Evolutionary conservation across 352 stramenopile species (phyloP).

Genomic region (Thalassiosira mediterranea): DNA sequence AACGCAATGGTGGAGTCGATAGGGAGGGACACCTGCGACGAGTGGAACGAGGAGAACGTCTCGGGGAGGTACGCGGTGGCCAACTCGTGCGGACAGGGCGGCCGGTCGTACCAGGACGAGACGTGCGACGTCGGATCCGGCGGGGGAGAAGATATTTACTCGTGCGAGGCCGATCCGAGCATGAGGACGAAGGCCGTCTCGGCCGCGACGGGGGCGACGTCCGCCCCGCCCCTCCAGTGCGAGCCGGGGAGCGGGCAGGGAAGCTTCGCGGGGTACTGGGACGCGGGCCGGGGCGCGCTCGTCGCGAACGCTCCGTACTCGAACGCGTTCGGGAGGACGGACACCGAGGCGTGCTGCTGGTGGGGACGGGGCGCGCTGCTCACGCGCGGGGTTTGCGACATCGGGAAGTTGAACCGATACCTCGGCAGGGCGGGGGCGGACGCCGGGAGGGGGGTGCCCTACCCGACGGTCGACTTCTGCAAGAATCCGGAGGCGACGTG

Average conservation of each 20-base stretch:
- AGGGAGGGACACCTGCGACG: constrained; percentile 46
- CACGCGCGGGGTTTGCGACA: neutral
- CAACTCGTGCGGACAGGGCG: constrained; percentile 53
- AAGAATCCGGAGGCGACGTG: constrained; percentile 55
- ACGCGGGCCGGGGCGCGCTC: neutral
- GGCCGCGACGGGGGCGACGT: neutral
- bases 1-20: constrained; percentile 58
- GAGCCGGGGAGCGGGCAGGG: neutral
- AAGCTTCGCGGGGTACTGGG: constrained; percentile 37
- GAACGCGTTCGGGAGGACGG: constrained; percentile 25
- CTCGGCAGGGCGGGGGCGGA: constrained; percentile 18
- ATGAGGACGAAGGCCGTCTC: constrained; percentile 16
- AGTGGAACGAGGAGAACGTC: constrained; percentile 36
- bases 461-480: constrained; percentile 38
- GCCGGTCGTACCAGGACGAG: constrained; percentile 54
- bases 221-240: neutral
- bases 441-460: constrained; percentile 25
- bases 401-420: constrained; percentile 50
- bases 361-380: constrained; percentile 40
- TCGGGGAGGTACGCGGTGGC: constrained; percentile 41
- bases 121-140: constrained; percentile 28
- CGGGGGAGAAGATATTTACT: constrained; percentile 27
- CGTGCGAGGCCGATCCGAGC: constrained; percentile 30
- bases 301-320: neutral
- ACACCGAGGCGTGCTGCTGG: constrained; percentile 46